Evolutionary conservation across 2,329 filamentous ascomycete species (phyloP).

Genomic region (Aspergillus quadricinctus): DNA sequence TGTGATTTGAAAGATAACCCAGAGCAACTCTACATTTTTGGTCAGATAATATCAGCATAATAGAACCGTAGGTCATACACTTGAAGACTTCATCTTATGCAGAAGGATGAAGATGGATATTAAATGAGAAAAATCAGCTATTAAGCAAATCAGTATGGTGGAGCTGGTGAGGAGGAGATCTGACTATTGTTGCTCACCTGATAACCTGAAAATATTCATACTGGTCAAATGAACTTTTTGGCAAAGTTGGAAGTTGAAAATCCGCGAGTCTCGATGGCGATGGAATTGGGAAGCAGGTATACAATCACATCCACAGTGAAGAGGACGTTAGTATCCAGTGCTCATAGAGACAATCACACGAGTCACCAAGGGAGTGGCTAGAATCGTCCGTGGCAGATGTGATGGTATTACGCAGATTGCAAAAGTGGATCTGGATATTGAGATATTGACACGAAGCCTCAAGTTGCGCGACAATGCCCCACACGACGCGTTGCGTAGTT

Average conservation of each 20-base stretch:
- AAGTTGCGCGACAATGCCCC: constrained; percentile 19
- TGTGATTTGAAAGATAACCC: constrained; percentile 99
- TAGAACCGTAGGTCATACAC: constrained; percentile 53
- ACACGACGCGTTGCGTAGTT: constrained; percentile 7
- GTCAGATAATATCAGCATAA: constrained; percentile 6
- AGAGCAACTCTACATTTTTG: constrained; percentile 69
- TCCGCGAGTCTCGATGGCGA: background rate
- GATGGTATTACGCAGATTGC: background rate
- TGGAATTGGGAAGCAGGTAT: background rate
- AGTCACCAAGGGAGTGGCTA: background rate
- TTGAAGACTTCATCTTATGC: constrained; percentile 92
- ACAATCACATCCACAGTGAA: background rate
- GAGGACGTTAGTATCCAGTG: background rate
- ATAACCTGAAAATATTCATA: constrained; percentile 68
- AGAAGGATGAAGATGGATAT: constrained; percentile 90
- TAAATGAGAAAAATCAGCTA: constrained; percentile 93
- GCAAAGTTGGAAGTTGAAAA: background rate
- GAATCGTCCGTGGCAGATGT: background rate
- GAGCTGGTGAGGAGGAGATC: background rate
- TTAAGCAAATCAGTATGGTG: constrained; percentile 14
- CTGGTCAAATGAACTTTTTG: constrained; percentile 24
- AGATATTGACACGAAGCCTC: constrained; percentile 41
- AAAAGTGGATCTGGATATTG: constrained; percentile 25
- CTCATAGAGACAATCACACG: background rate
- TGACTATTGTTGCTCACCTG: constrained; percentile 46